Base-by-base conservation (phyloP, 768 basidiomycete genomes). In the Infundibulicybe gibba region DNA sequence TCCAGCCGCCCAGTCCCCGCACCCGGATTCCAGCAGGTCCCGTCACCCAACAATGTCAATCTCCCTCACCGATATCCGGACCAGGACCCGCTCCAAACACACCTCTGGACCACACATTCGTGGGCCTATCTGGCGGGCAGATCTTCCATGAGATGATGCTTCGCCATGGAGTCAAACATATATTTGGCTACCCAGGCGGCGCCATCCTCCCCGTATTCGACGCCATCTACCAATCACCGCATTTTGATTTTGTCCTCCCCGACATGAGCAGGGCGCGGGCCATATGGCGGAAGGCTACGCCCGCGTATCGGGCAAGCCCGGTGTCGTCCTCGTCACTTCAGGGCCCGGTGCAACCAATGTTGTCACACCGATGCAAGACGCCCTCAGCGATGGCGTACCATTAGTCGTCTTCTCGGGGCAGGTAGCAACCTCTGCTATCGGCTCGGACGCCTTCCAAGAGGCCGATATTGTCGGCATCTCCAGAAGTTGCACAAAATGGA, bases 131-230 rank as follows among this genome's bases (percentile, higher is more conserved):
- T 16, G 95, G 95, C 11, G 95, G 95, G 20, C 81, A 97, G 67
- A 97, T 99, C 62, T 97, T 99, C 73, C 94, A 99, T 66, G 95
- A 99, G 70, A 98, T 99, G 95, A 95, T 99, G 91, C 84, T 94
- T 51, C 80, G 95, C 40, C 97, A 99, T 61, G 82, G 78, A 48
- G 94, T 98, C 56, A 97, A 94, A 67, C 91, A 97, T 59, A 79
- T 99, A 40, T 98, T 99, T 59, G 95, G 95, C 32, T 99, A 98
- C 68, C 95, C 95, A 6, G 94, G 94, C 38, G 95, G 95, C 48
- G 97, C 95, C 35, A 97, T 98, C 66, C 82, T 98, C 32, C 97
- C 95, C 51, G 97, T 99, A n/a, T 99, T 97, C 67, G 95, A 99
- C 65, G 97, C 97, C 63, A 99, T 98, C 67, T 88, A 97, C 77